Evolutionary conservation across 495 filamentous ascomycete species (phyloP).

Genomic region (Aspergillus saccharolyticus): DNA sequence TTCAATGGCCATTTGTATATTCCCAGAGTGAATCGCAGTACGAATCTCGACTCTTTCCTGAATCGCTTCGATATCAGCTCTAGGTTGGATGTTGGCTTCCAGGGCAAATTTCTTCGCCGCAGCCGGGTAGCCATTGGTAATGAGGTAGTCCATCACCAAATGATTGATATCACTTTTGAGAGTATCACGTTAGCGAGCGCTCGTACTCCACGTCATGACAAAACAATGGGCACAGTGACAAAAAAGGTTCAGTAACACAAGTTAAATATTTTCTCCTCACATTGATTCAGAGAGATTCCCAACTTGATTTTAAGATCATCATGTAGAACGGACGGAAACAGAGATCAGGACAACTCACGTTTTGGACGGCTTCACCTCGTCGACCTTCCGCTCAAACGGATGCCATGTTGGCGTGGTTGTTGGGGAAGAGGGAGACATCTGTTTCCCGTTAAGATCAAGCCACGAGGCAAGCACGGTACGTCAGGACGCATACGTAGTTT

Average conservation of each 20-base stretch:
- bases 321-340: constrained; percentile 40
- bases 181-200: constrained; percentile 28
- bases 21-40: constrained; percentile 72
- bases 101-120: constrained; percentile 89
- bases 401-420: constrained; percentile 64
- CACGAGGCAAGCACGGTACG: constrained; percentile 30
- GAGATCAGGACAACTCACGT: constrained; percentile 56
- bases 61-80: constrained; percentile 66
- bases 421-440: constrained; percentile 62
- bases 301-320: constrained; percentile 89
- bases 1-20: constrained; percentile 80
- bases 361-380: constrained; percentile 84
- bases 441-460: constrained; percentile 40
- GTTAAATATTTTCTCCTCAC: constrained; percentile 83
- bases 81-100: constrained; percentile 81
- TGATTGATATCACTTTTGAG: constrained; percentile 81
- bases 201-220: constrained; percentile 5
- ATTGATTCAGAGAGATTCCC: constrained; percentile 99
- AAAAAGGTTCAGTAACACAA: constrained; percentile 59
- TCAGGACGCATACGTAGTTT: constrained; percentile 43
- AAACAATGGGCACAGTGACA: constrained; percentile 10
- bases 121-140: constrained; percentile 90
- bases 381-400: constrained; percentile 71
- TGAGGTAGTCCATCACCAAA: constrained; percentile 94
- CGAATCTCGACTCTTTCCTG: constrained; percentile 72